Conservation (phyloP, 2,329 filamentous ascomycete genomes). For the Pyrenophora graminea region DNA sequence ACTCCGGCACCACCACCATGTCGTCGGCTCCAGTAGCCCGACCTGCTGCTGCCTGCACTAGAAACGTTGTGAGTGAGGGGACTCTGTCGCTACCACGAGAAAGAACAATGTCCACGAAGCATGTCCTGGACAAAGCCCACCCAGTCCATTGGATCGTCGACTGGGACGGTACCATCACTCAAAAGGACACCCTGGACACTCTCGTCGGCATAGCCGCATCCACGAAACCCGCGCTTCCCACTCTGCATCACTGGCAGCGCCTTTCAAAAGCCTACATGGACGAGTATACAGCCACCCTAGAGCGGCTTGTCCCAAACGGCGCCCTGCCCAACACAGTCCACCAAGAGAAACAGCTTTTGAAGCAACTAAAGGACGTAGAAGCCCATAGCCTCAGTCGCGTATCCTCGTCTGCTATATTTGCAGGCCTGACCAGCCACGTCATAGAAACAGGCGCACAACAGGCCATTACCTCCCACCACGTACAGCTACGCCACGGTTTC, state of each 20-base stretch:
- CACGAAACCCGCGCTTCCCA: slow-evolving; percentile 25
- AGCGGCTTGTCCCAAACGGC: slow-evolving; percentile 29
- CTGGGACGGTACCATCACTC: slow-evolving; percentile 55
- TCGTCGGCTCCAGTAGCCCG: slow-evolving; percentile 12
- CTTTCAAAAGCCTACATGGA: slow-evolving; percentile 48
- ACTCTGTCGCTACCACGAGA: background rate
- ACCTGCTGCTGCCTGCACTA: background rate
- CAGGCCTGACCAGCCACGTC: slow-evolving; percentile 39
- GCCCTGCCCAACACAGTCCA: slow-evolving; percentile 34
- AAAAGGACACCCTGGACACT: slow-evolving; percentile 51
- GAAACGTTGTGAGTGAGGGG: background rate
- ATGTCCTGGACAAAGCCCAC: background rate
- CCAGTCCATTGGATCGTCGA: slow-evolving; percentile 50
- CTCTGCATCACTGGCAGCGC: slow-evolving; percentile 41
- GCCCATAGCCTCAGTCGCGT: slow-evolving; percentile 48
- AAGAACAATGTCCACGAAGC: slow-evolving; percentile 19
- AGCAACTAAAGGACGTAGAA: slow-evolving; percentile 46
- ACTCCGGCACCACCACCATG: slow-evolving; percentile 4
- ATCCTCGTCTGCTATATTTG: slow-evolving; percentile 46
- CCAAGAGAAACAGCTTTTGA: slow-evolving; percentile 47
- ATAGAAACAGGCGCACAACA: slow-evolving; percentile 31
- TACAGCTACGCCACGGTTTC: slow-evolving; percentile 48
- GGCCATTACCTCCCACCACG: slow-evolving; percentile 34
- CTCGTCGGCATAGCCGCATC: slow-evolving; percentile 47
- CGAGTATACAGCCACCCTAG: slow-evolving; percentile 46